Conservation (phyloP, 768 basidiomycete species). For the Nidularia sp. region DNA sequence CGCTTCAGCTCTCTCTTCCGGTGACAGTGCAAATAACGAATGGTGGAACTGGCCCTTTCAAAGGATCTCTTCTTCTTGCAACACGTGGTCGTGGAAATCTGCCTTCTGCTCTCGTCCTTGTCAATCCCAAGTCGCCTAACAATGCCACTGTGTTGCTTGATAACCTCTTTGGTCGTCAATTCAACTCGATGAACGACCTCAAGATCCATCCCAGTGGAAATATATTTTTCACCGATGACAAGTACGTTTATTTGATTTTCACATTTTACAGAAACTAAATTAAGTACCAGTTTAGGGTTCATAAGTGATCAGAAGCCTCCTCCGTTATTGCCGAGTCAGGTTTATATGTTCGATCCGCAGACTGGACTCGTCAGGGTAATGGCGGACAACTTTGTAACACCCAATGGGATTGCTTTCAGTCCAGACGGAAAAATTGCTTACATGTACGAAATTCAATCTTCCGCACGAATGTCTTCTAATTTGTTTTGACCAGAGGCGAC, state of each 20-base stretch:
- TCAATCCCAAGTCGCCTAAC: slow-evolving; percentile 60
- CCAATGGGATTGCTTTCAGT: slow-evolving; percentile 76
- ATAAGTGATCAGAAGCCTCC: slow-evolving; percentile 49
- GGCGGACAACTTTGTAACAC: slow-evolving; percentile 67
- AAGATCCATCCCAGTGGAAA: slow-evolving; percentile 70
- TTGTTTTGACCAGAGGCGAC: slow-evolving; percentile 34
- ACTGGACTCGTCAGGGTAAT: slow-evolving; percentile 65
- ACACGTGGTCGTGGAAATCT: slow-evolving; percentile 62
- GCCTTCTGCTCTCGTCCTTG: slow-evolving; percentile 61
- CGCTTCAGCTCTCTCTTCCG: slow-evolving; percentile 49
- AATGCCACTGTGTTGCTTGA: slow-evolving; percentile 70
- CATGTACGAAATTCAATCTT: slow-evolving; percentile 32
- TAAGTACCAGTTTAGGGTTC: slow-evolving; percentile 61
- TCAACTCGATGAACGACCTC: slow-evolving; percentile 79
- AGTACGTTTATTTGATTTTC: slow-evolving; percentile 32
- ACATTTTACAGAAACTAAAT: neutral
- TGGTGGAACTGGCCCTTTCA: slow-evolving; percentile 62
- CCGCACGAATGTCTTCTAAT: neutral
- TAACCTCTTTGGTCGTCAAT: slow-evolving; percentile 77
- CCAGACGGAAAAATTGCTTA: slow-evolving; percentile 61
- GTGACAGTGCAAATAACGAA: slow-evolving; percentile 67
- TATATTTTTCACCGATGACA: slow-evolving; percentile 72
- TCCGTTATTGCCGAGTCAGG: slow-evolving; percentile 68
- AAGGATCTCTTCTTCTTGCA: slow-evolving; percentile 53
- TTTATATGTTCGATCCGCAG: slow-evolving; percentile 70